These are phyloP conservation scores for Westerdykella ornata DNA, from an alignment of 2,329 filamentous ascomycete genomes.

Conservation along the genomic window DNA sequence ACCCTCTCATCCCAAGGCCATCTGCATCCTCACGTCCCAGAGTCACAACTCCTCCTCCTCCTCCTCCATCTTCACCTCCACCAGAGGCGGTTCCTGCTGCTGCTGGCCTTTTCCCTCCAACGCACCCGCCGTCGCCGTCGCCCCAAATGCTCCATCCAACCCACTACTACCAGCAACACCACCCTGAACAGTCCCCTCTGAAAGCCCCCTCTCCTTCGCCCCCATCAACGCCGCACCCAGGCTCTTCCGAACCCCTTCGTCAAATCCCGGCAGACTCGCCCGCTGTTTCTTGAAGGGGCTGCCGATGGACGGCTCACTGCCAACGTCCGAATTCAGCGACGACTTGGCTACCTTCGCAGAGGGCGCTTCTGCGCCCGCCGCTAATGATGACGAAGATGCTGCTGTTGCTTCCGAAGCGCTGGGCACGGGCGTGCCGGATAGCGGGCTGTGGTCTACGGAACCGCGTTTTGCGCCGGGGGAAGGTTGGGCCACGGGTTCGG, in stretches of 20 bases:
- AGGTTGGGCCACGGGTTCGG: slow-evolving; percentile 53
- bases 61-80: slow-evolving; percentile 36
- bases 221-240: slow-evolving; percentile 29
- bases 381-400: slow-evolving; percentile 27
- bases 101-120: neutral
- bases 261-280: slow-evolving; percentile 51
- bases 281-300: slow-evolving; percentile 72
- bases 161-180: neutral
- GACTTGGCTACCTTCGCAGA: slow-evolving; percentile 37
- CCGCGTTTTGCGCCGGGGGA: slow-evolving; percentile 16
- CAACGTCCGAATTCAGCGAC: slow-evolving; percentile 33
- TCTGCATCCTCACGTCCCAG: slow-evolving; percentile 18
- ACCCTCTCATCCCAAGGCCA: slow-evolving; percentile 16
- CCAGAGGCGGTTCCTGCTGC: slow-evolving; percentile 5
- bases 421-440: slow-evolving; percentile 19
- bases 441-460: slow-evolving; percentile 18
- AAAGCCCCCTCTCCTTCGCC: slow-evolving; percentile 29
- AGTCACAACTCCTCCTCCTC: slow-evolving; percentile 43
- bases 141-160: neutral
- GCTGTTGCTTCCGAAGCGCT: slow-evolving; percentile 9
- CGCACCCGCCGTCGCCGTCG: neutral
- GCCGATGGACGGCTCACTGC: slow-evolving; percentile 50
- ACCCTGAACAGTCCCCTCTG: slow-evolving; percentile 23
- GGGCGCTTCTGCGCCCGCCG: slow-evolving; percentile 7
- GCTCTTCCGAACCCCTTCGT: slow-evolving; percentile 39